Base-by-base conservation (phyloP, 2,329 filamentous ascomycete genomes). In the Ilyonectria mors-panacis region DNA sequence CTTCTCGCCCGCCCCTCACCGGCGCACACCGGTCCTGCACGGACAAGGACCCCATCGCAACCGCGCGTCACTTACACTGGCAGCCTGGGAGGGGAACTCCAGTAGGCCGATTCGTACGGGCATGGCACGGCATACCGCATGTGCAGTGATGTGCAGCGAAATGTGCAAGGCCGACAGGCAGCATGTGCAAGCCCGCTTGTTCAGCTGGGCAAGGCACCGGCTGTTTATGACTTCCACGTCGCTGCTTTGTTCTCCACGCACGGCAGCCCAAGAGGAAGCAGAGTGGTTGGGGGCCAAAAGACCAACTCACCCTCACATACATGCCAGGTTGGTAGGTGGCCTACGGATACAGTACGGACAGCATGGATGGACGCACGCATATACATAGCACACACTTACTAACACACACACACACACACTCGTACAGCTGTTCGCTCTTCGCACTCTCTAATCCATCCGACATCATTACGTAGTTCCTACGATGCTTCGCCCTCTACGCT, bases 141-240 rank as follows among this genome's bases (percentile, higher is more conserved):
- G 37, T 39, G 35, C 35, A 15, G 35, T 15, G 35, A 39, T 42
- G 39, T 55, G 39, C 50, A 33, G 30, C 30, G 30, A 26, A 26
- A 53, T 48, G 58, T 45, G 21, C 42, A 30, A 60, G 37, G 26
- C 48, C 33, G 26, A 48, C 33, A 55, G 37, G 39, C 50, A 47
- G 42, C 59, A 61, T 47, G 50, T 55, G 59, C 39, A 21, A 48
- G n/a, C 44, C 44, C 15, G 59, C 53, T 62, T 62, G 50, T 56
- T 62, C 59, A 62, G 59, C 59, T 62, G 21, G 19, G 15, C 58
- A 28, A 42, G 53, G 53, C 53, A 26, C 15, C 19, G 6, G 17
- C 30, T 35, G 17, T 53, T 33, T 35, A 19, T 21, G 21, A 8
- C 35, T 39, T 35, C 28, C 48, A 19, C 39, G 15, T 8, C n/a